These are phyloP conservation scores for Ciborinia camelliae DNA, from an alignment of 2,329 filamentous ascomycete species.

Conservation along the genomic window DNA sequence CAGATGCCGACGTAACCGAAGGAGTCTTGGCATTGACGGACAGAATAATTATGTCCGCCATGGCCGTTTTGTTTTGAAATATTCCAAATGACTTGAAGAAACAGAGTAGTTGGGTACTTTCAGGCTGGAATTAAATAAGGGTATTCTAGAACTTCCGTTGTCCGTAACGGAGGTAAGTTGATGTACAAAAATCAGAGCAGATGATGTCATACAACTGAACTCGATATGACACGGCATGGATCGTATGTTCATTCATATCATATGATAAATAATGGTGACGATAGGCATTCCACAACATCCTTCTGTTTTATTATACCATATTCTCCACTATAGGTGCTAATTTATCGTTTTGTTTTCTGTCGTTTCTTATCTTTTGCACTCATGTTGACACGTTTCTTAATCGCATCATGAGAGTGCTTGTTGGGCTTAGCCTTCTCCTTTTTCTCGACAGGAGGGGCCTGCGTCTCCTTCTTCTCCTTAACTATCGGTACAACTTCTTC, in stretches of 20 bases:
- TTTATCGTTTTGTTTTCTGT: constrained; percentile 27
- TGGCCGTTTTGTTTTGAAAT: neutral
- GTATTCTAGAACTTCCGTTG: neutral
- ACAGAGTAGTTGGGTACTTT: neutral
- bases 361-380: constrained; percentile 27
- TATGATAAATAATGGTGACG: neutral
- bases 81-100: neutral
- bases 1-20: neutral
- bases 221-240: neutral
- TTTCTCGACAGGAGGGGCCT: constrained; percentile 39
- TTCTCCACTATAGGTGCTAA: neutral
- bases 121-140: neutral
- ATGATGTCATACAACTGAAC: neutral
- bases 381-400: constrained; percentile 20
- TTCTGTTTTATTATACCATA: neutral
- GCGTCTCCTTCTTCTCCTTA: constrained; percentile 39
- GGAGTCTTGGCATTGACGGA: neutral
- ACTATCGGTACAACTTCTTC: constrained; percentile 32
- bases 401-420: constrained; percentile 21
- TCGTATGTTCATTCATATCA: neutral
- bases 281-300: neutral
- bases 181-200: neutral
- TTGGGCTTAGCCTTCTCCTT: constrained; percentile 12
- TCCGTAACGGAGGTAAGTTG: neutral
- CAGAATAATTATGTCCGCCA: neutral